Evolutionary conservation across 2,329 filamentous ascomycete species (phyloP).

Genomic region (Cytospora piceicola): DNA sequence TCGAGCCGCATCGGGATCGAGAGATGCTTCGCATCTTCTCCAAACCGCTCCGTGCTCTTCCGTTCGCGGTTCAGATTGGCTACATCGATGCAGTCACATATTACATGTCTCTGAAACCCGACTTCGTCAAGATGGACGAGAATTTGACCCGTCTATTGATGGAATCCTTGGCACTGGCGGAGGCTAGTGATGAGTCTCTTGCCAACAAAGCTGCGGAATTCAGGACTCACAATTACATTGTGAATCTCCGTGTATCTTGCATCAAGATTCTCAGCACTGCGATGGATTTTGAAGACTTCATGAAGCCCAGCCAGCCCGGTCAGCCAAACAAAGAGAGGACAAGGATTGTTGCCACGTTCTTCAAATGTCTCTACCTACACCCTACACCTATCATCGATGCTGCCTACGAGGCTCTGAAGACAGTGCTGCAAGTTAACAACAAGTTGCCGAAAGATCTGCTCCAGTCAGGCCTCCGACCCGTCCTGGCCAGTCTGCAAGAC

Average conservation of each 20-base stretch:
- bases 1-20: constrained; percentile 87
- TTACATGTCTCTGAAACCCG: constrained; percentile 84
- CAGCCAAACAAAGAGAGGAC: constrained; percentile 67
- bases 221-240: constrained; percentile 92
- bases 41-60: constrained; percentile 89
- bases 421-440: constrained; percentile 83
- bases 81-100: constrained; percentile 98
- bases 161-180: constrained; percentile 90
- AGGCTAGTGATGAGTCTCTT: constrained; percentile 90
- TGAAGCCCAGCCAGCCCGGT: constrained; percentile 55
- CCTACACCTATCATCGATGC: constrained; percentile 91
- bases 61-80: constrained; percentile 94
- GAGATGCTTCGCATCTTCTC: constrained; percentile 91
- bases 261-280: constrained; percentile 91
- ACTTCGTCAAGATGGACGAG: constrained; percentile 91
- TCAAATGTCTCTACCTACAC: constrained; percentile 94
- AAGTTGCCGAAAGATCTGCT: constrained; percentile 95
- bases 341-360: constrained; percentile 91
- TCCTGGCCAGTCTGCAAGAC: constrained; percentile 95
- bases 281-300: constrained; percentile 91
- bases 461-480: constrained; percentile 89
- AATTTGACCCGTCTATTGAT: constrained; percentile 86
- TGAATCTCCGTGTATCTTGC: constrained; percentile 89
- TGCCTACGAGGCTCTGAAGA: constrained; percentile 86
- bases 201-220: constrained; percentile 93